Evolutionary conservation across 2,329 filamentous ascomycete species (phyloP).

Genomic region (Daldinia eschscholtzii): DNA sequence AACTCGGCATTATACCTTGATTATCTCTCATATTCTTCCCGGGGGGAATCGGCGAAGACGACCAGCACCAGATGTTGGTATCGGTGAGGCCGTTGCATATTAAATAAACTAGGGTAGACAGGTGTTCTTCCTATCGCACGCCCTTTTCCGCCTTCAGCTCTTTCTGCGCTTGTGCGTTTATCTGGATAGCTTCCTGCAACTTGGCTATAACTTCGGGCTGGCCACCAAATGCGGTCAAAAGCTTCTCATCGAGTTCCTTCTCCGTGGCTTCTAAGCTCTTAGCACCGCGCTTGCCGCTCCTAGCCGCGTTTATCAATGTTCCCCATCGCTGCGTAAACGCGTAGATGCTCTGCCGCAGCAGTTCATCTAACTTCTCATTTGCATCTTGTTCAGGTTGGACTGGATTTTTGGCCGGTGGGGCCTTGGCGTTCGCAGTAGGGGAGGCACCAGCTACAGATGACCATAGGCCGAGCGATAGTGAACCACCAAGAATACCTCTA

Average conservation of each 20-base stretch:
- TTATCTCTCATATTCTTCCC: neutral
- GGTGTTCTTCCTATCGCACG: slow-evolving; percentile 34
- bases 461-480: slow-evolving; percentile 57
- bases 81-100: neutral
- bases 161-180: slow-evolving; percentile 67
- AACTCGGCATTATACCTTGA: neutral
- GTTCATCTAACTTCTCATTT: slow-evolving; percentile 73
- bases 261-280: slow-evolving; percentile 66
- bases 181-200: slow-evolving; percentile 71
- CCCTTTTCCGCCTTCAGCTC: slow-evolving; percentile 54
- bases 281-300: slow-evolving; percentile 61
- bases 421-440: slow-evolving; percentile 38
- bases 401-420: slow-evolving; percentile 33
- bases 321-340: slow-evolving; percentile 73
- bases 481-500: slow-evolving; percentile 67
- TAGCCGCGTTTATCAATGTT: slow-evolving; percentile 63
- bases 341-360: slow-evolving; percentile 72
- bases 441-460: slow-evolving; percentile 43
- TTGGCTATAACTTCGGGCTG: slow-evolving; percentile 71
- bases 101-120: neutral
- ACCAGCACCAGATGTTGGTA: neutral
- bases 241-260: slow-evolving; percentile 66
- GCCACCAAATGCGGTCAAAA: slow-evolving; percentile 70
- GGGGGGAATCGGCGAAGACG: neutral
- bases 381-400: slow-evolving; percentile 63